phyloP scores from a whole-genome alignment of 306 rosid genomes.

The Lithocarpus polystachyus region DNA sequence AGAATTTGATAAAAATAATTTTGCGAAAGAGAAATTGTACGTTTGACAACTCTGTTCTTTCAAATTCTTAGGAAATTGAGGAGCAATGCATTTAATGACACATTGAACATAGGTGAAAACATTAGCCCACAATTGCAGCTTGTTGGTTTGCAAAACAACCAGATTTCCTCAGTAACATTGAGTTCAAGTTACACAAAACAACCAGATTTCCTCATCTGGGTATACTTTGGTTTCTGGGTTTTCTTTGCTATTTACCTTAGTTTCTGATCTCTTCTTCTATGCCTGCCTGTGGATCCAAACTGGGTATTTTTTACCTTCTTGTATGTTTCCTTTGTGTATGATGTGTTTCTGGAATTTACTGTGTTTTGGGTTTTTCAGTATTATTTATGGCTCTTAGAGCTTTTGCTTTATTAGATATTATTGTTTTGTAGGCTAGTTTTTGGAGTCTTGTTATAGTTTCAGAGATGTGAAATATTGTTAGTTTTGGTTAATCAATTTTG shows the following conservation, averaged over 20 bases:
- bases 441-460: too few relatives aligned
- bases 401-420: too few relatives aligned
- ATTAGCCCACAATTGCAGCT: conserved; percentile 62
- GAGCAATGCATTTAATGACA: conserved; percentile 57
- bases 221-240: conserved; percentile 1
- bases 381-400: too few relatives aligned
- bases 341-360: too few relatives aligned
- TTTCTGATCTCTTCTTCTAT: conserved; percentile 14
- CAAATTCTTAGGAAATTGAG: conserved; percentile 60
- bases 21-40: conserved; percentile 1
- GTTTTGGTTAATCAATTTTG: too few relatives aligned
- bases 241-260: background rate
- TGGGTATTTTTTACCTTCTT: background rate
- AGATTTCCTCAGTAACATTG: conserved; percentile 47
- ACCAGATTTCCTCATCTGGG: background rate
- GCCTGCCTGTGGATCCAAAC: conserved; percentile 22
- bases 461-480: too few relatives aligned
- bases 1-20: background rate
- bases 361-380: too few relatives aligned
- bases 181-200: conserved; percentile 50
- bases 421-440: too few relatives aligned
- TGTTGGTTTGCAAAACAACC: conserved; percentile 78
- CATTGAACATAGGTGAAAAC: conserved; percentile 63
- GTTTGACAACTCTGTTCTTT: background rate
- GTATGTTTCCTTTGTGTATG: too few relatives aligned